Percentiles rank a stretch among this genome's conserved stretches.
phyloP scores from a whole-genome alignment of 139 green algal genomes.

The Chlamydomonas urium region DNA sequence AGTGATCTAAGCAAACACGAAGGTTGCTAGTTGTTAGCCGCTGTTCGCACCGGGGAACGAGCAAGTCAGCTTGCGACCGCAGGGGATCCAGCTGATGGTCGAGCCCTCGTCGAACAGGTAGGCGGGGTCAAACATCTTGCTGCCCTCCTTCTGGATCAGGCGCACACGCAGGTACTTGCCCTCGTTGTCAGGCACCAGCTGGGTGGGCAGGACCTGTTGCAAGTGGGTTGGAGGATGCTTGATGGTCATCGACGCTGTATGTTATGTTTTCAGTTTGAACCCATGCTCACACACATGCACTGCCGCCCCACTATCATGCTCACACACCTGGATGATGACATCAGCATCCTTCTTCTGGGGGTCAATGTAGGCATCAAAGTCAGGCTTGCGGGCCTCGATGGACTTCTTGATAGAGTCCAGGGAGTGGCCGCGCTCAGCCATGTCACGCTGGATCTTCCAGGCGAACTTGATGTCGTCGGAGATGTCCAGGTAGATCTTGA shows the following conservation, averaged over 20 bases:
- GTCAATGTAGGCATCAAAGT: conserved; percentile 99
- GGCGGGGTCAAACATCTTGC: conserved; percentile 78
- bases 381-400: conserved; percentile 96
- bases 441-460: conserved; percentile 99
- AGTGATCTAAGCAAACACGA: too few relatives aligned
- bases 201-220: conserved; percentile 97
- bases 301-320: too few relatives aligned
- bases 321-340: conserved; percentile 90
- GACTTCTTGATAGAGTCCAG: conserved; percentile 98
- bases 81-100: conserved; percentile 99
- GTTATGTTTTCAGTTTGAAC: too few relatives aligned
- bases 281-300: too few relatives aligned
- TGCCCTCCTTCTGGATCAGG: conserved; percentile 93
- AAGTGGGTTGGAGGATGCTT: too few relatives aligned
- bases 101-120: conserved; percentile 99
- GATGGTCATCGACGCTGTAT: too few relatives aligned
- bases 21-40: too few relatives aligned
- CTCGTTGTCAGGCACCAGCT: conserved; percentile 98
- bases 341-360: conserved; percentile 98
- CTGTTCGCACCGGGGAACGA: conserved; percentile 81
- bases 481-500: conserved; percentile 99
- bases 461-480: conserved; percentile 99
- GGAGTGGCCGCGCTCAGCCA: conserved; percentile 97
- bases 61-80: conserved; percentile 99
- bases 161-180: conserved; percentile 98